A percentile compares a stretch with the other conserved stretches of the same genome.
phyloP scores from a whole-genome alignment of 805 yeast species.

The Metschnikowia amazonensis region DNA sequence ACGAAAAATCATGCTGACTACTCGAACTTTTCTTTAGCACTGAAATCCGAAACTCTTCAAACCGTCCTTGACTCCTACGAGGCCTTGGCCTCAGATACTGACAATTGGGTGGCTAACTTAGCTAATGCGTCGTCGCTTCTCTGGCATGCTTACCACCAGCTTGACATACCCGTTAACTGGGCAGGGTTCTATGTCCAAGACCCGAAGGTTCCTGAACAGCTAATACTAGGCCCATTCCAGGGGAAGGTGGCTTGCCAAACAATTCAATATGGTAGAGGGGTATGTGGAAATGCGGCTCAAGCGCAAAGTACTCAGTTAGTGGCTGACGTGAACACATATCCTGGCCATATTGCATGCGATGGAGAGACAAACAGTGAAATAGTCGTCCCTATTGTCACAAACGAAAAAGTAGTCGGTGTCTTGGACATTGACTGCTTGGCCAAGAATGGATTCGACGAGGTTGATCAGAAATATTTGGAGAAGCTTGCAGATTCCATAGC shows the following conservation, averaged over 20 bases:
- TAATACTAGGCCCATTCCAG: constrained; percentile 88
- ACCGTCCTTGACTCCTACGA: constrained; percentile 56
- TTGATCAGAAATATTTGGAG: constrained; percentile 60
- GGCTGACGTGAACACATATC: constrained; percentile 68
- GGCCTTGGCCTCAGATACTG: constrained; percentile 59
- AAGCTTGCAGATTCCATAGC: constrained; percentile 40
- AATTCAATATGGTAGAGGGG: constrained; percentile 78
- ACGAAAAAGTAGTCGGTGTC: constrained; percentile 57
- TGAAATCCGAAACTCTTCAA: constrained; percentile 55
- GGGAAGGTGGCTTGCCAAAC: constrained; percentile 95
- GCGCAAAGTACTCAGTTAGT: constrained; percentile 65
- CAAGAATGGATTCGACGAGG: constrained; percentile 60
- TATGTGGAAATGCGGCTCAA: constrained; percentile 83
- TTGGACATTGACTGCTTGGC: constrained; percentile 80
- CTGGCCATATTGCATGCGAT: constrained; percentile 97
- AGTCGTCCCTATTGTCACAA: constrained; percentile 71
- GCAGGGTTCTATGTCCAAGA: constrained; percentile 79
- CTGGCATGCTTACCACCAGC: constrained; percentile 80
- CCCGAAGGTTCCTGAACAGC: constrained; percentile 32
- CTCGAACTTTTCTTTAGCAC: constrained; percentile 45
- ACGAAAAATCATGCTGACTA: constrained; percentile 64
- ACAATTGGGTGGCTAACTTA: constrained; percentile 85
- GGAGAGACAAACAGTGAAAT: constrained; percentile 92
- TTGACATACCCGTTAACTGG: constrained; percentile 72
- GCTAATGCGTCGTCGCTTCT: constrained; percentile 82